A percentile compares a stretch with the other conserved stretches of the same genome.
Conservation (phyloP, 2,329 filamentous ascomycete genomes). For the Colletotrichum tropicicola region DNA sequence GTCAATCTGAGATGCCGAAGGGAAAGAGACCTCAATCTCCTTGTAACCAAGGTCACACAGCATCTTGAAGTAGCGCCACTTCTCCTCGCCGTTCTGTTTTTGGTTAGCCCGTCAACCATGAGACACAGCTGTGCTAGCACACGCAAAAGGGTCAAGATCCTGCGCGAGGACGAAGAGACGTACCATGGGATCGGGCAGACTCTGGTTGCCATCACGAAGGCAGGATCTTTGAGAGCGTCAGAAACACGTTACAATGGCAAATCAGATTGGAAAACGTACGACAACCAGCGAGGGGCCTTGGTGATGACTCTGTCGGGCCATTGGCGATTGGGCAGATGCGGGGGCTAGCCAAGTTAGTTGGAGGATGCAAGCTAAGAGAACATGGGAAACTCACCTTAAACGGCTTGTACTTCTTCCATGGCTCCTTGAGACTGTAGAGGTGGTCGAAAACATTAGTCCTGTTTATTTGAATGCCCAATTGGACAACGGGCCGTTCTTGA, state of each 20-base stretch:
- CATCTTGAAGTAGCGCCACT: slow-evolving; percentile 96
- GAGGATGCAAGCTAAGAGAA: not conserved
- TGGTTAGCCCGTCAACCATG: too few species aligned
- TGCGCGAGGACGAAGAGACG: slow-evolving; percentile 37
- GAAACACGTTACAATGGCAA: not conserved
- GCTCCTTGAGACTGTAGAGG: slow-evolving; percentile 28
- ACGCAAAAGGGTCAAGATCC: not conserved
- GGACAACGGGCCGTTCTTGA: not conserved
- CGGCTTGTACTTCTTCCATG: slow-evolving; percentile 33
- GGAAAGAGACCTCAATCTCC: slow-evolving; percentile 97
- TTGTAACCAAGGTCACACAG: slow-evolving; percentile 93
- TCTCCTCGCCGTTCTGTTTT: slow-evolving; percentile 88
- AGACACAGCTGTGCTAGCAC: not conserved
- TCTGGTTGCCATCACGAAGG: slow-evolving; percentile 93
- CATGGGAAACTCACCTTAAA: slow-evolving; percentile 24
- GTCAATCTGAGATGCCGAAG: slow-evolving; percentile 92
- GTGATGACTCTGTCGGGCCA: slow-evolving; percentile 86
- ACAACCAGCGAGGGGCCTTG: slow-evolving; percentile 90
- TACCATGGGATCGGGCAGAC: slow-evolving; percentile 92
- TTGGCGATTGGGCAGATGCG: slow-evolving; percentile 73
- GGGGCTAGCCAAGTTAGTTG: slow-evolving; percentile 43
- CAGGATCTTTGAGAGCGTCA: slow-evolving; percentile 16
- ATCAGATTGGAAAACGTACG: slow-evolving; percentile 41
- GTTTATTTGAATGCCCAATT: not conserved
- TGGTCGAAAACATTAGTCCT: not conserved